Evolutionary conservation across 495 filamentous ascomycete genomes (phyloP), one percentile per base, ranked within the genome.

Genomic region (Aspergillus steynii): DNA sequence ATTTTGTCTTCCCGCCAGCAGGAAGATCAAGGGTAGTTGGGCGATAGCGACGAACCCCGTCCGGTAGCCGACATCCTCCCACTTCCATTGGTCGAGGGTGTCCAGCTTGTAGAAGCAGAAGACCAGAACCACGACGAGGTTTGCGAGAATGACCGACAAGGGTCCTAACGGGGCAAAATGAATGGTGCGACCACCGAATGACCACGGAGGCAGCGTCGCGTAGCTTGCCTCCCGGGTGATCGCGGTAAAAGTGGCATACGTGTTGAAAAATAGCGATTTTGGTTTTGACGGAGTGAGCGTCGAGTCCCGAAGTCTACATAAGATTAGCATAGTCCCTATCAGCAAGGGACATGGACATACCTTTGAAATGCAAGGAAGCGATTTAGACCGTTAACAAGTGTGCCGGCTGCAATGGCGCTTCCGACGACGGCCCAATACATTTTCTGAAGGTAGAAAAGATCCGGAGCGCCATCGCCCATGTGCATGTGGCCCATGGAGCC

Each of bases 1-100:
- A 68, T 88, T 95, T 67, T 85, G 82, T 78, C 91, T 90, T n/a
- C 87, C 88, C 8, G 91, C 85, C 26, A 96, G 84, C 29, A 95
- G 80, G 68, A 90, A 90, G 51, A 96, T 77, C 14, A 96, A 68
- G 2, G 92, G 92, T n/a, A 96, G 68, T 72, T 96, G 92, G n/a
- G 84, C 85, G 59, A 92, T 80, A 20, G 90, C 83, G 42, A 96
- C 80, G 79, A 87, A 93, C 6, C 86, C 92, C 49, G 86, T 85
- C 47, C 91, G 86, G 68, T 87, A 93, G 7, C 85, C 92, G 56
- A 95, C 83, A 53, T 85, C 77, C 69, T 96, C 90, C 80, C 83
- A 90, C 46, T 73, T 62, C 74, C 76, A 79, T 34, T 73, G 65
- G 55, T 81, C 70, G 4, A 58, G 51, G 4, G 72, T 69, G 61